Percentiles rank a stretch among this genome's conserved stretches.
Conservation (phyloP, 2,329 filamentous ascomycete genomes). For the Cladosporium sp. region DNA sequence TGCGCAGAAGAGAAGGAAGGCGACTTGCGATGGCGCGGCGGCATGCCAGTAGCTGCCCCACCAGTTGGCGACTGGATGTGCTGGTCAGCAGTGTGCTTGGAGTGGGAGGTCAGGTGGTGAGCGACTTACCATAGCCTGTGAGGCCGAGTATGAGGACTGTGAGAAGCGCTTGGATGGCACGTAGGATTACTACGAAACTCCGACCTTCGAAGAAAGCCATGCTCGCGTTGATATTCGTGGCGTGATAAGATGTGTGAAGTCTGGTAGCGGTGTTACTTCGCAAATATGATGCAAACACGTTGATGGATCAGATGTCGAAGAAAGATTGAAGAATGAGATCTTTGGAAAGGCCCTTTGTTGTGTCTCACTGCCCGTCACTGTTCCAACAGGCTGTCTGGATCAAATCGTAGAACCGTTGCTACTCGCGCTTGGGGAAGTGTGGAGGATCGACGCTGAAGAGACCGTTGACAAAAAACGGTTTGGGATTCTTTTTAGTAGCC, state of each 20-base stretch:
- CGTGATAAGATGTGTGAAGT: background rate
- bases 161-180: slow-evolving; percentile 64
- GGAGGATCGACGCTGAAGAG: slow-evolving; percentile 12
- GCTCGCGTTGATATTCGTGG: background rate
- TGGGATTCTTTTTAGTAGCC: background rate
- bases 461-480: slow-evolving; percentile 1
- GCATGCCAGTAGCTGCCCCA: slow-evolving; percentile 50
- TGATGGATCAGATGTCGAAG: background rate
- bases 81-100: background rate
- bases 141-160: slow-evolving; percentile 71
- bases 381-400: slow-evolving; percentile 4
- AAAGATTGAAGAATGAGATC: slow-evolving; percentile 33
- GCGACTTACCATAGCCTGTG: slow-evolving; percentile 63
- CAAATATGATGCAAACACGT: background rate
- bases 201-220: slow-evolving; percentile 38
- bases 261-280: background rate
- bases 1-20: slow-evolving; percentile 75
- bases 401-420: background rate
- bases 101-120: background rate
- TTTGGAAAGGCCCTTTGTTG: slow-evolving; percentile 2
- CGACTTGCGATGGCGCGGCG: slow-evolving; percentile 54
- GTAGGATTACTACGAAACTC: slow-evolving; percentile 56
- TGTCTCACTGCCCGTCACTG: slow-evolving; percentile 9
- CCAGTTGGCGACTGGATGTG: slow-evolving; percentile 52
- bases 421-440: slow-evolving; percentile 6